Base-by-base conservation (phyloP, 2,329 filamentous ascomycete genomes). In the Hymenoscyphus infarciens region DNA sequence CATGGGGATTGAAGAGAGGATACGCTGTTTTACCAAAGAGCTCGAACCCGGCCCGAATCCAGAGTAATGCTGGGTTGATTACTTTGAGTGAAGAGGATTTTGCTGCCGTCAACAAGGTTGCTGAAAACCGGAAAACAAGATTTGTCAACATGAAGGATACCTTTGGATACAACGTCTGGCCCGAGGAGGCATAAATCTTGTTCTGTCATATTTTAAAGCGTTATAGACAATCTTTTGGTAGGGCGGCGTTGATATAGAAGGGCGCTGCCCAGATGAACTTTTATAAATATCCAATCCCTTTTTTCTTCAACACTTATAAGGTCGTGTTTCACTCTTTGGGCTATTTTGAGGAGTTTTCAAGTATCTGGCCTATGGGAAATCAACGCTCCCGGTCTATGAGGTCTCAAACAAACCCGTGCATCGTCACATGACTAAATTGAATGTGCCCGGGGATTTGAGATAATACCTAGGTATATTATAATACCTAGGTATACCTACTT, bases 61-160 rank as follows among this genome's bases (percentile, higher is more conserved):
- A 86, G 71, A 81, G 86, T 70, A 92, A 92, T 77, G 78, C 84
- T 72, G 82, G 87, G 70, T 80, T 91, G 64, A 82, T 90, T 70
- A 80, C 85, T 69, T 80, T 90, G 61, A 84, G 86, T 67, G 79
- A 78, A 10, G 82, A 84, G 52, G 89, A 92, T 67, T 73, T 88
- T 65, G 79, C 82, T 73, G 78, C 77, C 59, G 78, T 88, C 15
- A 78, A 81, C 68, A 75, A 79, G 65, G 87, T 91, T 7, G 87
- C 87, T 0, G 80, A 84, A 73, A 85, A 85, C 39, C 81, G 88
- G 59, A 85, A 89, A 75, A 84, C 82, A 29, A 84, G 89, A 42
- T 91, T 92, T 71, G 88, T 92, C 63, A 91, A 92, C 78, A 91
- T 91, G 88, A 91, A 90, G 81, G 88, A 90, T 67, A 90, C 87